phyloP scores from a whole-genome alignment of 345 rosid species.

The Leavenworthia alabamica region DNA sequence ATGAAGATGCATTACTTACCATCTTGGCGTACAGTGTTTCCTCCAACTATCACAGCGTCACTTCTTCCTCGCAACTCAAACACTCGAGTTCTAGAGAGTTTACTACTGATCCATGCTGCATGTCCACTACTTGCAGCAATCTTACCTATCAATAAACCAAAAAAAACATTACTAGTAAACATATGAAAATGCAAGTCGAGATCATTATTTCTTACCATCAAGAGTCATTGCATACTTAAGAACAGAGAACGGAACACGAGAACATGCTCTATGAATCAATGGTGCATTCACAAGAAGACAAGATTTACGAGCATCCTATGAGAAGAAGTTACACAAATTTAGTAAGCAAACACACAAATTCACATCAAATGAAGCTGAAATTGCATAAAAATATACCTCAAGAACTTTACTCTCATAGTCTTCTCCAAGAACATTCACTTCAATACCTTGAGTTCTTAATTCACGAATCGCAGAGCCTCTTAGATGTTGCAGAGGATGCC shows the following conservation, averaged over 20 bases:
- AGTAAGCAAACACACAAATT: not conserved
- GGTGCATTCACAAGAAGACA: constrained; percentile 88
- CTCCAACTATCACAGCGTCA: constrained; percentile 91
- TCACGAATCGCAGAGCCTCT: constrained; percentile 76
- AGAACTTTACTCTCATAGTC: constrained; percentile 65
- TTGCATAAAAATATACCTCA: constrained; percentile 43
- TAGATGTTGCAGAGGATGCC: constrained; percentile 84
- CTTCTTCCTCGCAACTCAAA: constrained; percentile 78
- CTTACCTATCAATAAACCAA: constrained; percentile 52
- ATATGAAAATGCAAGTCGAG: not conserved
- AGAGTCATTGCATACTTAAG: constrained; percentile 97
- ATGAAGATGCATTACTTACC: constrained; percentile 39
- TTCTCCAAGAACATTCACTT: constrained; percentile 88
- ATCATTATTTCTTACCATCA: constrained; percentile 73
- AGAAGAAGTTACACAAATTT: not conserved
- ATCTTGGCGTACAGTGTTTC: constrained; percentile 82
- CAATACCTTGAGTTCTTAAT: constrained; percentile 66
- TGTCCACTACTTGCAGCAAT: constrained; percentile 91
- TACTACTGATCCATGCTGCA: constrained; percentile 94
- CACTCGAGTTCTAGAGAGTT: constrained; percentile 67
- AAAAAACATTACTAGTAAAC: not conserved
- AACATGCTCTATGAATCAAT: constrained; percentile 73
- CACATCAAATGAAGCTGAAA: not conserved
- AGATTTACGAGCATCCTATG: constrained; percentile 70
- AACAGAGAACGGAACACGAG: constrained; percentile 78